Evolutionary conservation across 768 basidiomycete genomes (phyloP).

Genomic region (Strobilomyces dryophilus): DNA sequence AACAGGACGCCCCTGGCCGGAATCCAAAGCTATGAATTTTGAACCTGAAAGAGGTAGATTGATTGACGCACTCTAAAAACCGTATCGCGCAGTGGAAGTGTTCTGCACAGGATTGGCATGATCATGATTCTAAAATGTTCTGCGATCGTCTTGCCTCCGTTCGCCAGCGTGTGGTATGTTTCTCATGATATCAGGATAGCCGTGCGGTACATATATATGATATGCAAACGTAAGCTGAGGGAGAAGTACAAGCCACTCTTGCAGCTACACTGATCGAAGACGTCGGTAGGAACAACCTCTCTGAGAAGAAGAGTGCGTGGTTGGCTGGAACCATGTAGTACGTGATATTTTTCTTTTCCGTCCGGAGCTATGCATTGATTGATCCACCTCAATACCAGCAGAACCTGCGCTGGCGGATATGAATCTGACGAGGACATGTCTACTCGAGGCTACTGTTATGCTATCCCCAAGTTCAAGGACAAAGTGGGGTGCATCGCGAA

Average conservation of each 20-base stretch:
- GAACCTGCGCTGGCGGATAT: too few relatives aligned
- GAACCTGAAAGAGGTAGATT: neutral
- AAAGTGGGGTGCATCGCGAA: too few relatives aligned
- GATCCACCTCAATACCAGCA: too few relatives aligned
- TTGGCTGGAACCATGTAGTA: neutral
- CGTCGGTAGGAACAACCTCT: neutral
- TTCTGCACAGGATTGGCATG: neutral
- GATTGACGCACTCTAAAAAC: neutral
- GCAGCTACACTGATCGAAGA: neutral
- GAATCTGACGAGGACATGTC: too few relatives aligned
- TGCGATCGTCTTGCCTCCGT: neutral
- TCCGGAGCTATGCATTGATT: neutral
- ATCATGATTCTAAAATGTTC: neutral
- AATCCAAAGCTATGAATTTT: neutral
- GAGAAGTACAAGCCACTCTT: neutral
- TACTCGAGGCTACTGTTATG: too few relatives aligned
- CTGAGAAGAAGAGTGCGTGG: neutral
- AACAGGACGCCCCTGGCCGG: neutral
- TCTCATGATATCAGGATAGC: neutral
- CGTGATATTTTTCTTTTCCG: neutral
- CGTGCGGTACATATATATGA: neutral
- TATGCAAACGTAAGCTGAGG: neutral
- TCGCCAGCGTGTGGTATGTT: neutral
- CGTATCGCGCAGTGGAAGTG: neutral
- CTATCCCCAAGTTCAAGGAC: too few relatives aligned